Conservation (phyloP, 768 basidiomycete species). For the Phanerochaete carnosa region DNA sequence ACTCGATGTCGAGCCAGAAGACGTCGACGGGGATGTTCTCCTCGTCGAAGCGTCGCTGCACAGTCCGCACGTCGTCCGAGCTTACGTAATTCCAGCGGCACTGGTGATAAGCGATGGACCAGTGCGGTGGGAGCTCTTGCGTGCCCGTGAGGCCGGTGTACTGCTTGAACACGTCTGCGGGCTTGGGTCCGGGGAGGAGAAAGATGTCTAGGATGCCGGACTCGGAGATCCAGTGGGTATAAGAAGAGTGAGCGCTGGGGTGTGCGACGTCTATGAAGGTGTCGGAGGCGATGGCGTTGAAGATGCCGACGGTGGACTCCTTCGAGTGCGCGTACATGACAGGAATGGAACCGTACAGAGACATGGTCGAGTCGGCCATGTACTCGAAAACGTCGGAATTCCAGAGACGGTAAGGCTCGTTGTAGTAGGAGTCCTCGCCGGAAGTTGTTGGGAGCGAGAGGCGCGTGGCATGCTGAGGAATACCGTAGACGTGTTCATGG, state of each 20-base stretch:
- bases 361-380: slow-evolving; percentile 70
- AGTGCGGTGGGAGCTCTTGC: slow-evolving; percentile 83
- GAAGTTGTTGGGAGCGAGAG: slow-evolving; percentile 87
- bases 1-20: slow-evolving; percentile 97
- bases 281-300: slow-evolving; percentile 86
- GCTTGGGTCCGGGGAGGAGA: slow-evolving; percentile 88
- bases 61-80: slow-evolving; percentile 80
- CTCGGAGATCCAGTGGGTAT: slow-evolving; percentile 97
- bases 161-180: slow-evolving; percentile 78
- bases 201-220: slow-evolving; percentile 95
- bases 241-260: slow-evolving; percentile 59
- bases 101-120: slow-evolving; percentile 94
- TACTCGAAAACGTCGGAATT: slow-evolving; percentile 98
- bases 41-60: slow-evolving; percentile 88
- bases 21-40: slow-evolving; percentile 95
- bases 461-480: slow-evolving; percentile 92
- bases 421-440: slow-evolving; percentile 71
- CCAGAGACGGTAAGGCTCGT: slow-evolving; percentile 92
- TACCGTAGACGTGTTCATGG: slow-evolving; percentile 89
- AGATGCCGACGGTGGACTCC: slow-evolving; percentile 85
- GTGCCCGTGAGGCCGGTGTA: slow-evolving; percentile 85
- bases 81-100: slow-evolving; percentile 98
- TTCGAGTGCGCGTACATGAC: slow-evolving; percentile 90
- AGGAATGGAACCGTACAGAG: slow-evolving; percentile 90
- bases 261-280: slow-evolving; percentile 93